These are phyloP conservation scores for Microcyclosporella mali DNA, from an alignment of 2,329 filamentous ascomycete species.

Conservation along the genomic window DNA sequence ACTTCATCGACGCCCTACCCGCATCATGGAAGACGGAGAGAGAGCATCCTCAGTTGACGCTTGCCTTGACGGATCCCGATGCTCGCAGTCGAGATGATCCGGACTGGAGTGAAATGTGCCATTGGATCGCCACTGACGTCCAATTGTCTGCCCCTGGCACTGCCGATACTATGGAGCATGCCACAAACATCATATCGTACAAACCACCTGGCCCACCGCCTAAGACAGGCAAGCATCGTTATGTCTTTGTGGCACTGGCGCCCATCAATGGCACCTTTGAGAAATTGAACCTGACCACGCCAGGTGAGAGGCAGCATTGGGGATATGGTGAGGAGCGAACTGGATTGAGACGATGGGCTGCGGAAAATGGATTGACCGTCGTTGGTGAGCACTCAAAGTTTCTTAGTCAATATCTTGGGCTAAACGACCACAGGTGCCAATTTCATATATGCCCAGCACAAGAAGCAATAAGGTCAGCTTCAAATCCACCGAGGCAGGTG, in stretches of 20 bases:
- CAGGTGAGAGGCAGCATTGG: constrained; percentile 50
- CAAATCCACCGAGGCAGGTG: no score
- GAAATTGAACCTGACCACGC: constrained; percentile 39
- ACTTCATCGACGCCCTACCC: constrained; percentile 15
- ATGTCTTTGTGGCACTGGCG: constrained; percentile 50
- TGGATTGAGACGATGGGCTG: constrained; percentile 48
- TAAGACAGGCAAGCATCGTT: constrained; percentile 53
- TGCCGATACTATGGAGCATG: constrained; percentile 3
- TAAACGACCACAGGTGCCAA: constrained; percentile 32
- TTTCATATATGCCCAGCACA: constrained; percentile 44
- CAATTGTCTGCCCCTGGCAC: constrained; percentile 24
- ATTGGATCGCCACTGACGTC: constrained; percentile 45
- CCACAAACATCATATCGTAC: constrained; percentile 43
- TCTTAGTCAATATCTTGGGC: constrained; percentile 1
- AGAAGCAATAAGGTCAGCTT: constrained; percentile 45
- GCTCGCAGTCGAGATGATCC: constrained; percentile 50
- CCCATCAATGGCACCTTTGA: constrained; percentile 40
- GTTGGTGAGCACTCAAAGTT: constrained; percentile 33
- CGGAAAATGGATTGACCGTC: constrained; percentile 42
- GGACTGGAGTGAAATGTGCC: constrained; percentile 53
- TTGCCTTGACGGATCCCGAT: constrained; percentile 54
- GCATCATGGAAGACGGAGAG: constrained; percentile 1
- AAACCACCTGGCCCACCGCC: constrained; percentile 50
- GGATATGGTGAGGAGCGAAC: constrained; percentile 46
- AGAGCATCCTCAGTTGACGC: constrained; percentile 36